A percentile compares a stretch with the other conserved stretches of the same genome.
Evolutionary conservation across 345 rosid genomes (phyloP).

Genomic region (Linum usitatissimum): DNA sequence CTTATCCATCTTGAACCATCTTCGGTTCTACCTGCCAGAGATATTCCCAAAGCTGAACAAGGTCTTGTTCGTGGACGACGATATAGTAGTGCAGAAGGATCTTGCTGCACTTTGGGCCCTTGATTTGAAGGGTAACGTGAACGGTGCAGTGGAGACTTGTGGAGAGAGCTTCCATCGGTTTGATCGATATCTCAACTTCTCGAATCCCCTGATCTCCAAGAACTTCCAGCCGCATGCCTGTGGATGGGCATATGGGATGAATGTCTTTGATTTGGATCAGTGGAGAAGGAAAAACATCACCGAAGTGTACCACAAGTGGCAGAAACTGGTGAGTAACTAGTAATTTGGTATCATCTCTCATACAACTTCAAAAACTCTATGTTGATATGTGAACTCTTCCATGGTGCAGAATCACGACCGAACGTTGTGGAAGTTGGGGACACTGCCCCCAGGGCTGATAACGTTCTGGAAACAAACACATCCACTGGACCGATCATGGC

Average conservation of each 20-base stretch:
- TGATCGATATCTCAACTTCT: slow-evolving; percentile 94
- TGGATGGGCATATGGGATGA: slow-evolving; percentile 99
- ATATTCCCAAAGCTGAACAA: slow-evolving; percentile 84
- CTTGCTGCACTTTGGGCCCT: slow-evolving; percentile 73
- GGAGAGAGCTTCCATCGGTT: slow-evolving; percentile 94
- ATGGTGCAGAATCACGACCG: slow-evolving; percentile 61
- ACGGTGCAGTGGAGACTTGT: slow-evolving; percentile 99
- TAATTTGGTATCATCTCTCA: too few relatives aligned
- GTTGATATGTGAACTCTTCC: not conserved
- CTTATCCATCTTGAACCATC: slow-evolving; percentile 89
- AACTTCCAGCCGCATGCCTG: slow-evolving; percentile 89
- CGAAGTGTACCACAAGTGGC: slow-evolving; percentile 83
- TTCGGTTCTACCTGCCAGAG: slow-evolving; percentile 94
- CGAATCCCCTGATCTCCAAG: slow-evolving; percentile 81
- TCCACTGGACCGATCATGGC: slow-evolving; percentile 53
- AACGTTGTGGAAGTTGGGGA: slow-evolving; percentile 71
- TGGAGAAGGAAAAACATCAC: slow-evolving; percentile 93
- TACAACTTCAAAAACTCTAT: not conserved
- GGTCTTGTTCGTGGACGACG: slow-evolving; percentile 90
- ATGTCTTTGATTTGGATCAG: slow-evolving; percentile 72
- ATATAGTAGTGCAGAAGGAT: slow-evolving; percentile 89
- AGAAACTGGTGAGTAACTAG: slow-evolving; percentile 57
- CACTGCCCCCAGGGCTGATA: slow-evolving; percentile 63
- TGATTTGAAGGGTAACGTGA: slow-evolving; percentile 86
- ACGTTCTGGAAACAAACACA: slow-evolving; percentile 61